These are phyloP conservation scores for Urtica urens DNA, from an alignment of 306 rosid genomes.

Conservation along the genomic window DNA sequence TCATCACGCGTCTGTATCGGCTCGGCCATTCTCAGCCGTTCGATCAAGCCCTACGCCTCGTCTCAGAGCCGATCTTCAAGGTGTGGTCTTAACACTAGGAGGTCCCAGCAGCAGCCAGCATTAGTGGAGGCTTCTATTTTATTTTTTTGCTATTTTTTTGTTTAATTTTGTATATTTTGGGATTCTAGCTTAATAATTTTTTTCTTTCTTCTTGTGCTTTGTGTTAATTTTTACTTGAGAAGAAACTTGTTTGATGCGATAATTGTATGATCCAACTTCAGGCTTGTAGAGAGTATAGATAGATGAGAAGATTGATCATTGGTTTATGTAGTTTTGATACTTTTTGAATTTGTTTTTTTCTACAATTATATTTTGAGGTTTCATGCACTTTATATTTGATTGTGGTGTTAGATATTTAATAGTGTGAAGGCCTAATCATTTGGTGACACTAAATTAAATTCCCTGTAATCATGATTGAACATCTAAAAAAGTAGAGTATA, in stretches of 20 bases:
- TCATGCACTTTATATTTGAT: too few species aligned
- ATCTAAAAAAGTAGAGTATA: too few species aligned
- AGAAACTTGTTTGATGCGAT: not conserved
- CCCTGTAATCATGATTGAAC: too few species aligned
- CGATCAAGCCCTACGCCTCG: slow-evolving; percentile 25
- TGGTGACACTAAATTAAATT: too few species aligned
- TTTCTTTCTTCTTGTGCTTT: not conserved
- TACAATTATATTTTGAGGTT: too few species aligned
- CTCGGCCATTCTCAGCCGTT: slow-evolving; percentile 27
- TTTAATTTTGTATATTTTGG: not conserved
- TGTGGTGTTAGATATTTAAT: too few species aligned
- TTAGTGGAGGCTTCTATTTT: not conserved
- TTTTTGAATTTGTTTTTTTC: too few species aligned
- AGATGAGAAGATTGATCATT: too few species aligned
- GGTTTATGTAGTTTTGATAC: not conserved
- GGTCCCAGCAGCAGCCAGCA: slow-evolving; percentile 53
- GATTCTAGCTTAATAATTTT: not conserved
- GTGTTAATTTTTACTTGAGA: not conserved
- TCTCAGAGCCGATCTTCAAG: slow-evolving; percentile 65
- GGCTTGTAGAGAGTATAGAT: not conserved
- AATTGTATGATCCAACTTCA: too few species aligned
- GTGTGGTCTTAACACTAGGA: slow-evolving; percentile 72
- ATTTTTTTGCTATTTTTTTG: not conserved
- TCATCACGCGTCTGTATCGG: not conserved
- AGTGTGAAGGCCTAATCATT: too few species aligned